Percentiles rank a stretch among this genome's conserved stretches.
Conservation (phyloP, 2,329 filamentous ascomycete genomes). For the Rhinocladiella similis region DNA sequence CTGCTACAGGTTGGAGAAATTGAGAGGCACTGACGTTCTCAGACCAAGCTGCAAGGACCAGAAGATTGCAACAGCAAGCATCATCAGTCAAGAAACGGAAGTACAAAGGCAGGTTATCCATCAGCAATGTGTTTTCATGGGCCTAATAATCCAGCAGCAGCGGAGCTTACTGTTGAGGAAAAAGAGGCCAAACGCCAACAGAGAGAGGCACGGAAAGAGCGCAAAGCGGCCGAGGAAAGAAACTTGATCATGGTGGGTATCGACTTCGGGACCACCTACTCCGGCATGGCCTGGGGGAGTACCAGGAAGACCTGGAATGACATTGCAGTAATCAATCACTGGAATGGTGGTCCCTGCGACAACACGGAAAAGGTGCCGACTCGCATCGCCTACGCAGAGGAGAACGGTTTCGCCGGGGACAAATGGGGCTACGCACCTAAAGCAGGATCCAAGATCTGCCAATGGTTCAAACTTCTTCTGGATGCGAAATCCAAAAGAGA, state of each 20-base stretch:
- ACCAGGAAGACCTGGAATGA: conserved; percentile 10
- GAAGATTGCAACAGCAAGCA: neutral
- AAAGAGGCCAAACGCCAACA: neutral
- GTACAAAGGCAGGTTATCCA: neutral
- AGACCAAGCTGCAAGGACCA: neutral
- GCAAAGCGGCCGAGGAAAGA: neutral
- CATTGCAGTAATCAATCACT: conserved; percentile 28
- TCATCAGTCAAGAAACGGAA: neutral
- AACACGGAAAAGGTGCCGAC: conserved; percentile 30
- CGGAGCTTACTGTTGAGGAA: neutral
- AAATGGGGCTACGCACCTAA: conserved; percentile 33
- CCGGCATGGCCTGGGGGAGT: neutral
- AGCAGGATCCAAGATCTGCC: conserved; percentile 30
- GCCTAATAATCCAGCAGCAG: neutral
- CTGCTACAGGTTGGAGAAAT: neutral
- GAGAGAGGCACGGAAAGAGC: neutral
- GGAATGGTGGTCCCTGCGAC: conserved; percentile 27
- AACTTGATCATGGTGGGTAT: neutral
- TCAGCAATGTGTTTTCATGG: too few species aligned
- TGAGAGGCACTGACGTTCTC: neutral
- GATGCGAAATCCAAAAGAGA: conserved; percentile 24
- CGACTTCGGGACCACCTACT: neutral
- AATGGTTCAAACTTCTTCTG: conserved; percentile 35
- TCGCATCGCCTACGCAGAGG: conserved; percentile 30
- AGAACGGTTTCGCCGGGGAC: conserved; percentile 21